Conservation (phyloP, 1,139 yeast species). For the Taphrina communis region DNA sequence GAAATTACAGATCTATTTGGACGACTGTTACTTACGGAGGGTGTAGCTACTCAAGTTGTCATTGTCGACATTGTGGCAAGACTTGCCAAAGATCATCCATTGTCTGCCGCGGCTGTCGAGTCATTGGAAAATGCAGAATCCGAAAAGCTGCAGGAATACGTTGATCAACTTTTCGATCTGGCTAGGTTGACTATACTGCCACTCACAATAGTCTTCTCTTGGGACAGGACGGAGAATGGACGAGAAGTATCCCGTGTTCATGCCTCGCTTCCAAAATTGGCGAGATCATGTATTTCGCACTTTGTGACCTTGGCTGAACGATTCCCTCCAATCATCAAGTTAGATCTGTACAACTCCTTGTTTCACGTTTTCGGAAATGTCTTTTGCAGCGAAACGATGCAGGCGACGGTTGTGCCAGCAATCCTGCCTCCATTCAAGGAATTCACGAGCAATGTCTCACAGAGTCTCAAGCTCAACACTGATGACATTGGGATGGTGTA, state of each 20-base stretch:
- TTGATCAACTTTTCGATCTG: constrained; percentile 81
- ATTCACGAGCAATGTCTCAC: constrained; percentile 24
- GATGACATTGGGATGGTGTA: constrained; percentile 31
- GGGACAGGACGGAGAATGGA: constrained; percentile 56
- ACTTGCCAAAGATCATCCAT: constrained; percentile 51
- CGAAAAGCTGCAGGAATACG: constrained; percentile 60
- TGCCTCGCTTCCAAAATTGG: constrained; percentile 45
- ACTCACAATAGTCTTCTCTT: constrained; percentile 67
- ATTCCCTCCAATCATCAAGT: constrained; percentile 70
- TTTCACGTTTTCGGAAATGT: constrained; percentile 62
- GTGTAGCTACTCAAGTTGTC: constrained; percentile 43
- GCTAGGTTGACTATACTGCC: constrained; percentile 74
- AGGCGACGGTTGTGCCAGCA: constrained; percentile 35
- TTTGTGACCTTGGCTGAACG: constrained; percentile 66
- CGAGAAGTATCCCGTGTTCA: constrained; percentile 53
- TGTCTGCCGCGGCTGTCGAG: constrained; percentile 43
- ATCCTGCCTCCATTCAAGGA: constrained; percentile 39
- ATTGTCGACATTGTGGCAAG: constrained; percentile 44
- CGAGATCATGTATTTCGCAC: constrained; percentile 57
- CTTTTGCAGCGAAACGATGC: constrained; percentile 24
- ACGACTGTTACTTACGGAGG: constrained; percentile 66
- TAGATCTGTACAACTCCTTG: constrained; percentile 73
- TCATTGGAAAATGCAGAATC: constrained; percentile 41
- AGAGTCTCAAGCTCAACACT: constrained; percentile 1
- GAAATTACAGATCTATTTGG: constrained; percentile 81